These are phyloP conservation scores for Neonectria magnoliae DNA, from an alignment of 2,329 filamentous ascomycete genomes.

Conservation along the genomic window DNA sequence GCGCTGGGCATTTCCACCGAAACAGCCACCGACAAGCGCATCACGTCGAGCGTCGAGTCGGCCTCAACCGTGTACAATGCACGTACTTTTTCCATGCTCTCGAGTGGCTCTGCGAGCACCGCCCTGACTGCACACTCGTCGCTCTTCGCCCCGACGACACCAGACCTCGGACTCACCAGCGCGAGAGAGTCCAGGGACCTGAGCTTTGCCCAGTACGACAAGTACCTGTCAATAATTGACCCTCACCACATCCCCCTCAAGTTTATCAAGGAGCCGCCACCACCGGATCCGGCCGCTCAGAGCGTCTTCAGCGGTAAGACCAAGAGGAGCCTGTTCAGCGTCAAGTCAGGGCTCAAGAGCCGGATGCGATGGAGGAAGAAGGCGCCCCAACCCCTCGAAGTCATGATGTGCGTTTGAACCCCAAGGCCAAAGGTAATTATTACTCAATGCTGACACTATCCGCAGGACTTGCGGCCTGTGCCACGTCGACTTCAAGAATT, in stretches of 20 bases:
- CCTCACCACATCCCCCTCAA: conserved; percentile 56
- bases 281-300: conserved; percentile 45
- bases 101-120: conserved; percentile 53
- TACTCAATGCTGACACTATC: conserved; percentile 29
- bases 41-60: conserved; percentile 54
- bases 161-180: conserved; percentile 39
- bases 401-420: conserved; percentile 42
- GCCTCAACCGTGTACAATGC: conserved; percentile 54
- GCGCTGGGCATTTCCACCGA: conserved; percentile 48
- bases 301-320: conserved; percentile 58
- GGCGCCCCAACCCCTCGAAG: conserved; percentile 43
- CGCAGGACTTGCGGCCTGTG: conserved; percentile 67
- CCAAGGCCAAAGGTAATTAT: conserved; percentile 8
- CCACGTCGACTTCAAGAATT: conserved; percentile 60
- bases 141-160: conserved; percentile 43
- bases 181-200: conserved; percentile 50
- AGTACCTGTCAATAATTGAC: conserved; percentile 58
- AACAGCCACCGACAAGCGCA: conserved; percentile 46
- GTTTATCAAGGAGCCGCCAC: conserved; percentile 47
- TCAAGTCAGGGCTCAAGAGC: conserved; percentile 57
- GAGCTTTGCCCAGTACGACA: conserved; percentile 63
- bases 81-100: conserved; percentile 57
- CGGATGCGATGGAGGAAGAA: conserved; percentile 56
- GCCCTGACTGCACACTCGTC: conserved; percentile 56
- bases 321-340: conserved; percentile 55